Evolutionary conservation across 2,329 filamentous ascomycete species (phyloP), one percentile per base, ranked within the genome.

Genomic region (Cladosporium sp.): DNA sequence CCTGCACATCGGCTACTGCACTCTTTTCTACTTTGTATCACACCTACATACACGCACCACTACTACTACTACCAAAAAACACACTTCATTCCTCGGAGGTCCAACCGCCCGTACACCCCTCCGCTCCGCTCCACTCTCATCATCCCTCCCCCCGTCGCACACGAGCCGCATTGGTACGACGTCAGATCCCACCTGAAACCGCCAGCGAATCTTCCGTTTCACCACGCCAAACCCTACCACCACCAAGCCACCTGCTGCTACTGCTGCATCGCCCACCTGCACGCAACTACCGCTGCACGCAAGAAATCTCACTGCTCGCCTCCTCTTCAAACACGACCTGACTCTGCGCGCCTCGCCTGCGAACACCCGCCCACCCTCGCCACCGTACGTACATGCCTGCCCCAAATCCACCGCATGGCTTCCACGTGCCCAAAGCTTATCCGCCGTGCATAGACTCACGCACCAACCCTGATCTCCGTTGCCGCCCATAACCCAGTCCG

Each of bases 361-460:
- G 24, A 30, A 47, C 58, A 18, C 21, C 21, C 38, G 36, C 58
- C 38, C 14, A 30, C 14, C 38, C 58, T 30, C 49, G 49, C 49
- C 49, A 52, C 49, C 49, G 60, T 64, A 55, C 51, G 60, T 55
- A 55, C 51, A 32, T 21, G 24, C 26, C 32, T 26, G 60, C 60
- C 51, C 49, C 26, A 6, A 11, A 12, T 36, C 32, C 34, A 41
- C 34, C 60, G 60, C 51, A 57, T 64, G 60, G 60, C 49, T n/a
- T 30, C 60, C 60, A 64, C 60, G 60, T 64, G 60, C 60, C 30
- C 47, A 36, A 64, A 64, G 49, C 49, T 64, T 63, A 63, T 63
- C 26, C 21, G 47, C 34, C 34, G 34, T 34, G 49, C 49, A 63
- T 62, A 62, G 59, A 62, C 59, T 18, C 41, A 15, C 41, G 26